Evolutionary conservation across 441 rosid genomes (phyloP), one percentile per base, ranked within the genome.

Genomic region (Hura crepitans): DNA sequence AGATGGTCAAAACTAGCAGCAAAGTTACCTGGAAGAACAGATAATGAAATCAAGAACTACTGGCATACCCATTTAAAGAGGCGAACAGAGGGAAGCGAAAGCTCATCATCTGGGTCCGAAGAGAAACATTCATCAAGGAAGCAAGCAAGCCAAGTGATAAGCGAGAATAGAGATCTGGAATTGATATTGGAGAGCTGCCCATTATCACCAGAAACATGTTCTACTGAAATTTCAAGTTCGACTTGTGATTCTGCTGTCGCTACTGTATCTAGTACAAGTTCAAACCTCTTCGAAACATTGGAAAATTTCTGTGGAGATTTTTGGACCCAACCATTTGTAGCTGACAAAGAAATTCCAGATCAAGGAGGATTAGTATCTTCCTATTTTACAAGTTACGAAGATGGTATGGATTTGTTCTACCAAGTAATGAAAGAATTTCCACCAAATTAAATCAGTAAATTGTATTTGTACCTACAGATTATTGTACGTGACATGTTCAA

Each of bases 1-100:
- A 83, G 86, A 66, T 83, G 86, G 86, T 79, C 84, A 42, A 12
- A 23, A 66, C 78, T 83, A n/a, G 84, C 86, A 18, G 65, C 70
- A 31, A 55, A 66, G 22, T 74, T 83, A 51, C 82, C 78, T 0
- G 84, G 84, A 78, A 76, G 86, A 80, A 72, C 84, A 3, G 86
- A 83, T 45, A 81, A 83, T 35, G 81, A 79, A 28, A 53, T 83
- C 6, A 83, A 83, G 35, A 83, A 83, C 51, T 61, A 76, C 51
- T 83, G 87, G 87, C 83, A 83, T 60, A 46, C 80, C 15, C 35
- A 35, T 54, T 49, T 83, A 9, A 83, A 78, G 80, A 83, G 71
- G 59, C 64, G 20, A 17, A 33, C 39, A 3, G 45, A 58, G 66
- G 43, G 14, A 37, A 59, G 23, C 6, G 14, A 13, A 10, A 55